phyloP scores from a whole-genome alignment of 192 early-diverging fungal genomes.

The Entomortierella beljakovae region DNA sequence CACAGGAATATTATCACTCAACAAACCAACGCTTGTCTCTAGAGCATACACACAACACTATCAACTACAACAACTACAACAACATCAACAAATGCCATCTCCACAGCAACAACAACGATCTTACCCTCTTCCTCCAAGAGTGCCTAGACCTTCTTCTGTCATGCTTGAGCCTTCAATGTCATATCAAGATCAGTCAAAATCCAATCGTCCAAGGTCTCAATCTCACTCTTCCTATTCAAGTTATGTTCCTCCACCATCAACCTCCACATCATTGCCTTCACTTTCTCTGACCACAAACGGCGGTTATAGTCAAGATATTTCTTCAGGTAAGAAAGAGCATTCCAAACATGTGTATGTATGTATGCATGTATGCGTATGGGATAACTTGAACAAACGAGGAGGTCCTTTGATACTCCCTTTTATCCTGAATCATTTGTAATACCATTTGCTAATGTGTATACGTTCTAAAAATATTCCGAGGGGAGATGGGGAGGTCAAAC shows the following conservation, averaged over 20 bases:
- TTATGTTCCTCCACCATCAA: conserved; percentile 20
- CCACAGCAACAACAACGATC: background rate
- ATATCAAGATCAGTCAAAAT: background rate
- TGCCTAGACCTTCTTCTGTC: conserved; percentile 20
- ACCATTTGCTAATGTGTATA: background rate
- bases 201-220: conserved; percentile 40
- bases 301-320: background rate
- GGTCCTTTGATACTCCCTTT: background rate
- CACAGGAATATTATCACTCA: background rate
- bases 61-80: conserved; percentile 6
- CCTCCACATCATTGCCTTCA: background rate
- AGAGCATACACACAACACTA: background rate
- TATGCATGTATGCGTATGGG: too few relatives aligned
- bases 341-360: too few relatives aligned
- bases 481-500: background rate
- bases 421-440: background rate
- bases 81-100: conserved; percentile 7
- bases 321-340: too few relatives aligned
- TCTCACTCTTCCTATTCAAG: conserved; percentile 32
- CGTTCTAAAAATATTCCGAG: background rate
- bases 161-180: conserved; percentile 19
- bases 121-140: conserved; percentile 1
- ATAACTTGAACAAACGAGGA: too few relatives aligned
- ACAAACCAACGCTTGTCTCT: background rate
- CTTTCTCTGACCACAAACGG: background rate